Percentiles rank a stretch among this genome's conserved stretches.
These are phyloP conservation scores for Yamadazyma dushanensis DNA, from an alignment of 1,139 yeast species.

Conservation along the genomic window DNA sequence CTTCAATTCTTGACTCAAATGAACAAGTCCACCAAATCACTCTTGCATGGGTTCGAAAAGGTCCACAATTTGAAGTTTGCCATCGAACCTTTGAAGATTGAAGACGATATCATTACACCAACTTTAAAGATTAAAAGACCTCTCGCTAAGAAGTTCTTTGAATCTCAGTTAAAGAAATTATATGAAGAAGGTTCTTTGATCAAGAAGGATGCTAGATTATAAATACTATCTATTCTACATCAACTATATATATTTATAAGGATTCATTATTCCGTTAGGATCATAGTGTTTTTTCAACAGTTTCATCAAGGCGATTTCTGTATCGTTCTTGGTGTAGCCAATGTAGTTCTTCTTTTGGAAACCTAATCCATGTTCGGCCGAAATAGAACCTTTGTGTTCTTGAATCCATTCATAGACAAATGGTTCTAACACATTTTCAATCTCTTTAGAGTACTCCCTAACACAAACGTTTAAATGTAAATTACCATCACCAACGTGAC, in stretches of 20 bases:
- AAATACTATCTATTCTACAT: not conserved
- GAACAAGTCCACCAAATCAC: conserved; percentile 25
- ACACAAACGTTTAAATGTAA: conserved; percentile 89
- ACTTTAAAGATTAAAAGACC: conserved; percentile 43
- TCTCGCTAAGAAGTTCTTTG: conserved; percentile 34
- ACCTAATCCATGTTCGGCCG: conserved; percentile 97
- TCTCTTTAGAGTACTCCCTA: conserved; percentile 72
- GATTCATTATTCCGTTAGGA: conserved; percentile 88
- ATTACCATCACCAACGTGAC: conserved; percentile 96
- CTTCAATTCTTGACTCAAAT: conserved; percentile 25
- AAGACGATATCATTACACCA: conserved; percentile 41
- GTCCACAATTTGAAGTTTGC: conserved; percentile 36
- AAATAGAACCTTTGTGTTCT: conserved; percentile 74
- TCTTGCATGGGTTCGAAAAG: conserved; percentile 37
- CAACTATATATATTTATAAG: conserved; percentile 73
- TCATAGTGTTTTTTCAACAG: conserved; percentile 77
- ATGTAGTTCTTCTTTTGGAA: conserved; percentile 91
- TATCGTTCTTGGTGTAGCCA: conserved; percentile 73
- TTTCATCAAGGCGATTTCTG: conserved; percentile 72
- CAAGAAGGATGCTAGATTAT: conserved; percentile 9
- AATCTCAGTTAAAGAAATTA: conserved; percentile 20
- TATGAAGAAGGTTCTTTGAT: conserved; percentile 30
- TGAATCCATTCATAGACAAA: conserved; percentile 90
- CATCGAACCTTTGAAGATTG: conserved; percentile 41
- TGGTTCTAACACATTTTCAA: conserved; percentile 83